Base-by-base conservation (phyloP, 345 rosid species). In the Acer saccharum region DNA sequence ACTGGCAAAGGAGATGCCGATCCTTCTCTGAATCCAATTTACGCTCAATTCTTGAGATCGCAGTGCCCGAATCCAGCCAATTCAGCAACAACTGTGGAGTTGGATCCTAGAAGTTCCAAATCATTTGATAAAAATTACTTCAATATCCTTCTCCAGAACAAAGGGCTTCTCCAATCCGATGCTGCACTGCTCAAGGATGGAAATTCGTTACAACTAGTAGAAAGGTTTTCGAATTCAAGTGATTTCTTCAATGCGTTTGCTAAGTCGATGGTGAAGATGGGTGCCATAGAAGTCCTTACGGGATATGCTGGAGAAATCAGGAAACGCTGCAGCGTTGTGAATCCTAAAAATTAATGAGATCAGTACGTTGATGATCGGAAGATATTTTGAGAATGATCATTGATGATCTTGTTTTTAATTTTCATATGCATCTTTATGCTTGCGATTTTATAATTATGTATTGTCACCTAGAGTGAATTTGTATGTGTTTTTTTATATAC, bases 1-100 rank as follows among this genome's bases (percentile, higher is more conserved):
- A 85, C 90, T 7, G 89, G 92, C 4, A 89, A 79, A 35, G 93
- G 88, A 0, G 87, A 89, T 60, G 82, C 90, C 10, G 92, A 91
- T 73, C 90, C 93, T 48, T 75, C 90, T 0, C 58, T 91, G 23
- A 76, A 89, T 71, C 39, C 78, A 9, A 21, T 10, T 20, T 88
- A 87, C 71, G 93, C 90, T 2, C 18, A 80, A 7, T n/a, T 52
- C 29, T 76, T 88, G 35, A 90, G 78, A 74, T 41, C 76, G n/a
- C 29, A 83, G 67, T 92, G 97, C 68, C 72, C 89, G 0, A 82
- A 80, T 13, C 80, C 83, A 23, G 69, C 83, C n/a, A 72, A 69
- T 73, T 68, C 79, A 1, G 71, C 86, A 1, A 75, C 58, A 46
- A 50, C 80, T 3, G 83, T 32, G 66, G 77, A 32, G 3, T 3